Evolutionary conservation across 495 filamentous ascomycete genomes (phyloP), one percentile per base, ranked within the genome.

Genomic region (Tuber indicum): DNA sequence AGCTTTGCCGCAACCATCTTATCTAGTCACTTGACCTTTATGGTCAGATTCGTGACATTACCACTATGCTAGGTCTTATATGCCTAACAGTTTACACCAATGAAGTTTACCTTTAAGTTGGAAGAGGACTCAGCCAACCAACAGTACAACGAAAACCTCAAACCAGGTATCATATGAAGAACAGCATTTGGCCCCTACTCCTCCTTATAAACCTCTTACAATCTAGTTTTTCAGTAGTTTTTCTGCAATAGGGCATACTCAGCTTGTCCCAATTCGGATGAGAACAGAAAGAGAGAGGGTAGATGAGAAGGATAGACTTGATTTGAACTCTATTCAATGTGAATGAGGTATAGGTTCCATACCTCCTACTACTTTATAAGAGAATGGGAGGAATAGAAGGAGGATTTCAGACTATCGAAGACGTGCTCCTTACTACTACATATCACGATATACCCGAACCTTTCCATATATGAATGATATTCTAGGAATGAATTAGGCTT

Each of bases 311-410:
- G 75, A 76, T 39, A 3, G 70, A 32, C 36, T 76, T 10, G 45
- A 70, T 6, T 26, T 73, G 9, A 73, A 73, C 32, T 74, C 75
- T 14, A 1, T 41, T 21, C 70, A 76, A 76, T 73, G 42, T 43
- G 8, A 43, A 73, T 14, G 14, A 73, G 43, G 73, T 76, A 21
- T 19, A 66, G 4, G 69, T 21, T 23, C 42, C 75, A 4, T 46
- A 73, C 70, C 32, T 76, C 32, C 23, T 72, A 39, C 70, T 44
- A 46, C 46, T 76, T 21, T 14, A 73, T 36, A 36, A 76, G 26
- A 41, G 12, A 42, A 26, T 26, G 19, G 70, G 75, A 32, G 75
- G 70, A 43, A 43, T 71, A 19, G 70, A 42, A n/a, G 66, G 32
- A 39, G 44, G 70, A 12, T n/a, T 4, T 26, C 52, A 76, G 39